phyloP scores from a whole-genome alignment of 306 rosid genomes.

The Vigna radiata region DNA sequence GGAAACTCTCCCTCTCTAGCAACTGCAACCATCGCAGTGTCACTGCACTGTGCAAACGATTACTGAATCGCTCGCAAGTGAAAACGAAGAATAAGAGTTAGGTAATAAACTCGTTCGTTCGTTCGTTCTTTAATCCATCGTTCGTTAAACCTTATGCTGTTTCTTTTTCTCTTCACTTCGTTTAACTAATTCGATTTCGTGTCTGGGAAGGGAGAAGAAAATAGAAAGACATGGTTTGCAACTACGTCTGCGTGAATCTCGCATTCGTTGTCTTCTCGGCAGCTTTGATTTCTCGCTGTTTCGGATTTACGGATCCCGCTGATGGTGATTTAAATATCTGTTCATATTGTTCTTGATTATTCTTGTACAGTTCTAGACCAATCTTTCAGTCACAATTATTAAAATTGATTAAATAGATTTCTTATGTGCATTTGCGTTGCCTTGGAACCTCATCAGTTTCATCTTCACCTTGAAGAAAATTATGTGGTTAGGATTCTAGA shows the following conservation, averaged over 20 bases:
- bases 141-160: background rate
- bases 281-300: slow-evolving; percentile 51
- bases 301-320: slow-evolving; percentile 60
- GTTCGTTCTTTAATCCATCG: background rate
- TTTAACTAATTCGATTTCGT: background rate
- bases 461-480: background rate
- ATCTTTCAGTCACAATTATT: slow-evolving; percentile 17
- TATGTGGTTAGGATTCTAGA: background rate
- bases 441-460: background rate
- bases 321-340: slow-evolving; percentile 61
- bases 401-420: background rate
- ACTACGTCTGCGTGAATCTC: slow-evolving; percentile 32
- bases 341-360: slow-evolving; percentile 30
- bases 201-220: slow-evolving; percentile 47
- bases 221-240: slow-evolving; percentile 49
- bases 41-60: background rate
- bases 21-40: background rate
- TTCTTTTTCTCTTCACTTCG: background rate
- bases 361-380: slow-evolving; percentile 2
- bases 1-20: background rate
- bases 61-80: background rate
- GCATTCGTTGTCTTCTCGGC: slow-evolving; percentile 46
- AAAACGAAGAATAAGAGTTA: background rate
- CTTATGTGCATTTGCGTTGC: background rate
- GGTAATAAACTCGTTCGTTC: background rate